Evolutionary conservation across 306 rosid genomes (phyloP), one percentile per base, ranked within the genome.

Genomic region (Gleditsia sinensis): DNA sequence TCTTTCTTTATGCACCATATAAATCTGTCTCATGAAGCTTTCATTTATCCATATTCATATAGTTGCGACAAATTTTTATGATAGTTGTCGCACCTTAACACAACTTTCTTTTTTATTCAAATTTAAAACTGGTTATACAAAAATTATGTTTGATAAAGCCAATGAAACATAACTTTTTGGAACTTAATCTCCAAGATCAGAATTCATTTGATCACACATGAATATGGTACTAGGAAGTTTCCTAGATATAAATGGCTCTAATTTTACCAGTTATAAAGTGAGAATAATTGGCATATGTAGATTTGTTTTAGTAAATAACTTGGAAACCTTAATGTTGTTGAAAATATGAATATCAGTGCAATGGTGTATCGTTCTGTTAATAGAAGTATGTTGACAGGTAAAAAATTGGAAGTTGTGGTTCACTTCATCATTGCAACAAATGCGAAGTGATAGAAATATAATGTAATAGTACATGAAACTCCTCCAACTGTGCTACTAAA

Each of bases 121-220:
- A n/a, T n/a, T n/a, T n/a, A n/a, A n/a, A n/a, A n/a, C n/a, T n/a
- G n/a, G n/a, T n/a, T n/a, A n/a, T n/a, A n/a, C n/a, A n/a, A n/a
- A n/a, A n/a, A n/a, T n/a, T n/a, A n/a, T 72, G 56, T 69, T 54
- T 68, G 46, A 55, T 37, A 34, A 63, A 73, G 71, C 66, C 33
- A 25, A 50, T 19, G 19, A 7, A 33, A 61, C 30, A 17, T n/a
- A 17, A 1, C 12, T 36, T 61, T 28, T 61, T 36, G 9, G 17
- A 61, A n/a, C 34, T 6, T 14, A 20, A 57, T 65, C 37, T 58
- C 69, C 27, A 19, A 34, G 43, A 67, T 51, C 24, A 61, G 36
- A 69, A 53, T 62, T 61, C 56, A 45, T 54, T 33, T 75, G 51
- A 17, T 39, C 56, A 9, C 9, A 53, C 27, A 17, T 57, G 32